phyloP scores from a whole-genome alignment of 768 basidiomycete genomes.

The Amanita pseudoporphyria region DNA sequence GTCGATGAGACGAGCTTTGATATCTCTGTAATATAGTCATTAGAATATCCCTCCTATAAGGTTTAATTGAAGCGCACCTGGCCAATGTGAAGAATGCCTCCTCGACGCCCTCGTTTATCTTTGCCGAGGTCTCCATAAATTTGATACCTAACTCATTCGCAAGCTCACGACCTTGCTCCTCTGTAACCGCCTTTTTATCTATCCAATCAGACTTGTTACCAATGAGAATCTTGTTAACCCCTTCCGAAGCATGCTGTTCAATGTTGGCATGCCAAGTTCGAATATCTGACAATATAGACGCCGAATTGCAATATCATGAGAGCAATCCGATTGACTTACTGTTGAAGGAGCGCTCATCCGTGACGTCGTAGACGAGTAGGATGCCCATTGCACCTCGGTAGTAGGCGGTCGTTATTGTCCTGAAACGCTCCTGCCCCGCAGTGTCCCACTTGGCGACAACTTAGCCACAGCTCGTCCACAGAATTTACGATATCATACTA shows the following conservation, averaged over 20 bases:
- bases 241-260: slow-evolving; percentile 97
- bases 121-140: slow-evolving; percentile 98
- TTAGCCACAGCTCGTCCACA: neutral
- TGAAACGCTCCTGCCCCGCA: slow-evolving; percentile 96
- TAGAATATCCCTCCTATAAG: neutral
- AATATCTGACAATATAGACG: slow-evolving; percentile 54
- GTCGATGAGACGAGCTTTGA: slow-evolving; percentile 96
- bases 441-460: slow-evolving; percentile 80
- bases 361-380: slow-evolving; percentile 96
- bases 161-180: slow-evolving; percentile 86
- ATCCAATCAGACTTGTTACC: slow-evolving; percentile 99
- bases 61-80: slow-evolving; percentile 43
- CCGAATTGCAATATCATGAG: neutral
- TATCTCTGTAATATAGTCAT: slow-evolving; percentile 51
- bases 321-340: slow-evolving; percentile 45
- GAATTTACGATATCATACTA: slow-evolving; percentile 38
- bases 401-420: slow-evolving; percentile 98
- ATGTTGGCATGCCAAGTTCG: slow-evolving; percentile 98
- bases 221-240: slow-evolving; percentile 98
- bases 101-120: slow-evolving; percentile 95
- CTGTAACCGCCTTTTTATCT: slow-evolving; percentile 87
- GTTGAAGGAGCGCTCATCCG: slow-evolving; percentile 90
- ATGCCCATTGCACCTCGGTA: slow-evolving; percentile 99
- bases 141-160: slow-evolving; percentile 91
- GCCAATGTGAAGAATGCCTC: slow-evolving; percentile 98